Conservation (phyloP, 805 yeast species). For the Candida caryicola region DNA sequence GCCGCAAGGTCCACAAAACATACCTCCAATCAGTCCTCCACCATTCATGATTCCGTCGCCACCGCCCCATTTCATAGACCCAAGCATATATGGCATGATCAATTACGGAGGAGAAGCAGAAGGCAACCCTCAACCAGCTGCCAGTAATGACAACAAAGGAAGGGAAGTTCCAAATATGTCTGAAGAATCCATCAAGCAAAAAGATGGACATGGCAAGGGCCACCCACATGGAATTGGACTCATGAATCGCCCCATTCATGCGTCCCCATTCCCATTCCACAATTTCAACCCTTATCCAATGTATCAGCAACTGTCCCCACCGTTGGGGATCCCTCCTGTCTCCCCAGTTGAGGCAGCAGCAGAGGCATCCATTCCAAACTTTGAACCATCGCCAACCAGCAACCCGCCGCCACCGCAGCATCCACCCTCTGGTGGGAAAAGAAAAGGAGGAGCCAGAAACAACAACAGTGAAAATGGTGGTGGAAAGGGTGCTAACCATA, state of each 20-base stretch:
- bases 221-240: constrained; percentile 32
- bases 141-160: constrained; percentile 3
- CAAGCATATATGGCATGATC: constrained; percentile 33
- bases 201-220: constrained; percentile 5
- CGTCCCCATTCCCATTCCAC: constrained; percentile 44
- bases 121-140: constrained; percentile 8
- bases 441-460: constrained; percentile 20
- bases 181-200: constrained; percentile 9
- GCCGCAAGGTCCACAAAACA: constrained; percentile 28
- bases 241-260: constrained; percentile 32
- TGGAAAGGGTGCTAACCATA: constrained; percentile 39
- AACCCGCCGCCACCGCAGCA: constrained; percentile 15
- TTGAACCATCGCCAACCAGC: constrained; percentile 6
- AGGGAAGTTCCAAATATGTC: constrained; percentile 4
- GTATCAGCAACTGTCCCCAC: constrained; percentile 28
- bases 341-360: constrained; percentile 6
- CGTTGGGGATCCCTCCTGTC: constrained; percentile 4
- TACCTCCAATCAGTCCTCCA: constrained; percentile 37
- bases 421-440: constrained; percentile 13
- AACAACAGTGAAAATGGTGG: constrained; percentile 10
- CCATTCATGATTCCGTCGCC: constrained; percentile 40
- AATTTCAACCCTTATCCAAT: constrained; percentile 49
- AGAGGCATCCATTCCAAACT: not conserved
- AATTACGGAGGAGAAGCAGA: constrained; percentile 14
- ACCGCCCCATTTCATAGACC: constrained; percentile 38